These are phyloP conservation scores for Russula griseocarnosa DNA, from an alignment of 768 basidiomycete species.

Conservation along the genomic window DNA sequence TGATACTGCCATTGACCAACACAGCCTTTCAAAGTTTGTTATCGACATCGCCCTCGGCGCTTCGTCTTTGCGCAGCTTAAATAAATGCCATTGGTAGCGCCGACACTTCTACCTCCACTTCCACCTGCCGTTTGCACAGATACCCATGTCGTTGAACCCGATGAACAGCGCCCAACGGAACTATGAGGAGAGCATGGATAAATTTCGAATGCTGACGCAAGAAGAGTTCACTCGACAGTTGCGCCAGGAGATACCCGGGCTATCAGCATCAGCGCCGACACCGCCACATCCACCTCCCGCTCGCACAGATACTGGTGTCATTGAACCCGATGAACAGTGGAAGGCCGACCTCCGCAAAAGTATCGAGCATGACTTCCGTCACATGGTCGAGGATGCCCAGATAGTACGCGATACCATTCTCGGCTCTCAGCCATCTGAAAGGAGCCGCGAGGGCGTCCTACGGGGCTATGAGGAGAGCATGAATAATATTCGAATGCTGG, in stretches of 20 bases:
- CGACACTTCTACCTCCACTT: too few relatives aligned
- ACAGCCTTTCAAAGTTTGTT: conserved; percentile 7
- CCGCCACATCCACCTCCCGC: conserved; percentile 23
- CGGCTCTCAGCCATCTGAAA: conserved; percentile 9
- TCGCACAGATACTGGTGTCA: conserved; percentile 13
- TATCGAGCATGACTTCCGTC: conserved; percentile 22
- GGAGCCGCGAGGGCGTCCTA: conserved; percentile 8
- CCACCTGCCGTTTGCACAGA: too few relatives aligned
- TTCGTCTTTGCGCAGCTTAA: conserved; percentile 22
- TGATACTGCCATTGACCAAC: not conserved
- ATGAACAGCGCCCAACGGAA: too few relatives aligned
- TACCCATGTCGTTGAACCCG: too few relatives aligned
- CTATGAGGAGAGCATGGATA: too few relatives aligned
- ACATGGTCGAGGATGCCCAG: conserved; percentile 25
- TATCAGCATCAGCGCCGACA: conserved; percentile 16
- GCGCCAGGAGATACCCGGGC: too few relatives aligned
- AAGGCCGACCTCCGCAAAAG: conserved; percentile 23
- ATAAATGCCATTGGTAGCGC: too few relatives aligned
- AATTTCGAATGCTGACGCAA: too few relatives aligned
- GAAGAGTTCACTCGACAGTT: too few relatives aligned
- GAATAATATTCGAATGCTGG: conserved; percentile 20
- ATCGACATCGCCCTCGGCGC: conserved; percentile 21
- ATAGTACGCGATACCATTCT: conserved; percentile 15
- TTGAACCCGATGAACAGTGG: conserved; percentile 27
- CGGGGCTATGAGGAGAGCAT: conserved; percentile 23